Base-by-base conservation (phyloP, 345 rosid species). In the Clarkia xantiana region DNA sequence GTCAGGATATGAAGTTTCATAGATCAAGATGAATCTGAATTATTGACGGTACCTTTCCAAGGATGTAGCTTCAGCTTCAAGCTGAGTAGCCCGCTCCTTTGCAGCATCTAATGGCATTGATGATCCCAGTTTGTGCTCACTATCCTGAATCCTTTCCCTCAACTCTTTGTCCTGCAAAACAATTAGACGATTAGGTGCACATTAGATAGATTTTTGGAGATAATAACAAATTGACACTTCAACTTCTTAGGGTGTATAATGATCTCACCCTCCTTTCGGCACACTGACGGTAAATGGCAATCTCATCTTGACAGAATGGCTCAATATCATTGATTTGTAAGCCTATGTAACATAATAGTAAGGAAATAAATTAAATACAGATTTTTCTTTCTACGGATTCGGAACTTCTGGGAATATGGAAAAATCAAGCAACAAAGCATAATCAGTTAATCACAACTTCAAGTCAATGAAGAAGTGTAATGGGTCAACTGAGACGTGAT, bases 291-390 rank as follows among this genome's bases (percentile, higher is more conserved):
- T 79, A 91, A 54, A 91, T 53, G 56, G 73, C 86, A 65, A 91
- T 73, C 75, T 91, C 94, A 44, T 91, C 96, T 72, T 86, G 94
- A 61, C 93, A 84, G 68, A 91, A 91, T 12, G 96, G 94, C 59
- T 91, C 96, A 14, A 80, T 83, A 51, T 79, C 90, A 63, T 86
- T 84, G 70, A 86, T 67, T 58, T 86, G 96, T 74, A 91, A 73
- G 62, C 96, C 96, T 81, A 45, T 54, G 62, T 14, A 44, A 40
- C 20, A 40, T 6, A 4, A 40, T 14, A 29, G 7, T 29, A 29
- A 10, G 36, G 36, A 29, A 5, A 29, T 29, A 5, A 29, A 29
- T 29, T 29, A 3, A 29, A 29, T 29, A 5, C 36, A 29, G 36
- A 5, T 5, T 29, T 29, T 29, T 29, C 1, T 29, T 10, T 23